Conservation (phyloP, 257 asterid genomes). For the Anisodus acutangulus region DNA sequence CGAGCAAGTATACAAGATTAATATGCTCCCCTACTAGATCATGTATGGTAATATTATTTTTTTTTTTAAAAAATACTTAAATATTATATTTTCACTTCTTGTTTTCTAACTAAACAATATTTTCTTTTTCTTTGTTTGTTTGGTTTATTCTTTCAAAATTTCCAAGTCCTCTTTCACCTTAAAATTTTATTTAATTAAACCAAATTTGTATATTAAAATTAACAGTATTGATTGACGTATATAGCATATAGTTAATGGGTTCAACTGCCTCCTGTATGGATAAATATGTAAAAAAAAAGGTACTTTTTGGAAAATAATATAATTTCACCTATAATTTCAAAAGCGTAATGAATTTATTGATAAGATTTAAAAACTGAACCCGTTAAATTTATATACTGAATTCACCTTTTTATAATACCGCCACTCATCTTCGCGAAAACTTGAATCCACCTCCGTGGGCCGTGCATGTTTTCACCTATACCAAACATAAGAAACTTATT, state of each 20-base stretch:
- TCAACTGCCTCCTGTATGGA: not conserved
- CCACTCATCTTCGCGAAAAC: too few species aligned
- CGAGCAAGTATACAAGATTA: not conserved
- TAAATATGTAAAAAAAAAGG: too few species aligned
- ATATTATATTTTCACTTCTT: too few species aligned
- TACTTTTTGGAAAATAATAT: too few species aligned
- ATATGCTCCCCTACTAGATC: too few species aligned
- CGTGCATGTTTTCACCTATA: not conserved
- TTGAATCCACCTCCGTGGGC: too few species aligned
- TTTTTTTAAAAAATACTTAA: not conserved
- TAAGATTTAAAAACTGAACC: too few species aligned
- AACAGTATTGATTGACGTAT: not conserved
- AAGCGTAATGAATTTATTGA: too few species aligned
- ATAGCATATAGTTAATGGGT: not conserved
- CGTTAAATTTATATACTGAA: too few species aligned
- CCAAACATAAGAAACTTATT: not conserved
- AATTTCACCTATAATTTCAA: too few species aligned
- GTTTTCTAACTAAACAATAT: not conserved
- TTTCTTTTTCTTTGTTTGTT: not conserved
- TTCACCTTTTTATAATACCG: too few species aligned
- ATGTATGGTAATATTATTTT: not conserved
- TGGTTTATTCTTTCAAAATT: not conserved
- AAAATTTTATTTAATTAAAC: not conserved
- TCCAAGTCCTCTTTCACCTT: not conserved
- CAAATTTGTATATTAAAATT: not conserved